Conservation (phyloP, 345 rosid species). For the Carallia brachiata region DNA sequence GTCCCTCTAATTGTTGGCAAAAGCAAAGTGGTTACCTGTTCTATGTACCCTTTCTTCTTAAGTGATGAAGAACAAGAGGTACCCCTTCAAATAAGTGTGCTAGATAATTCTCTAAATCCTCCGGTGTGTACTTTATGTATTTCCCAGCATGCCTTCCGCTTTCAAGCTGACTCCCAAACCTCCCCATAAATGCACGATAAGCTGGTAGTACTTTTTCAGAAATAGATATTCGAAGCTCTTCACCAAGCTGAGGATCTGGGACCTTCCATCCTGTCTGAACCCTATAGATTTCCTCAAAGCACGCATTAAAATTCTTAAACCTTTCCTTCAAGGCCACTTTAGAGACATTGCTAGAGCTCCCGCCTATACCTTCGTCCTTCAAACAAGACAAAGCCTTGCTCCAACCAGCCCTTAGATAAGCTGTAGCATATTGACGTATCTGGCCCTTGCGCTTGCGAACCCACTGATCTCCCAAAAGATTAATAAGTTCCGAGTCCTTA, state of each 20-base stretch:
- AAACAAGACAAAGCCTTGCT: constrained; percentile 67
- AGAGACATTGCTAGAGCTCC: constrained; percentile 64
- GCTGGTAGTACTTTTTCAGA: constrained; percentile 88
- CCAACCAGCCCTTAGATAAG: constrained; percentile 95
- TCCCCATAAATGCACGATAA: constrained; percentile 81
- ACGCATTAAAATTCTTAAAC: constrained; percentile 79
- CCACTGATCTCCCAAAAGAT: constrained; percentile 87
- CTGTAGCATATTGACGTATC: constrained; percentile 78
- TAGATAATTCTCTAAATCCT: constrained; percentile 79
- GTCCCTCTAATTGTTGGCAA: constrained; percentile 26
- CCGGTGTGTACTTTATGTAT: constrained; percentile 90
- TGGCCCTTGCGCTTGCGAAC: constrained; percentile 80
- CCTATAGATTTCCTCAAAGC: constrained; percentile 86
- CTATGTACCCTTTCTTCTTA: constrained; percentile 68
- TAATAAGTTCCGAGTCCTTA: constrained; percentile 84
- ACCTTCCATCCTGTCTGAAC: constrained; percentile 95
- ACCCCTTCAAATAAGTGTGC: constrained; percentile 85
- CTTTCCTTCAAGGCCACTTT: constrained; percentile 78
- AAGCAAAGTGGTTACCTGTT: constrained; percentile 29
- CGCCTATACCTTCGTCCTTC: constrained; percentile 77
- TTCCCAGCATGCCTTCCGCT: constrained; percentile 82
- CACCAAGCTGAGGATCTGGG: constrained; percentile 92
- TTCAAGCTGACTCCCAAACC: constrained; percentile 81
- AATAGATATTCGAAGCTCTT: constrained; percentile 87
- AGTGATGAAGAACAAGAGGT: constrained; percentile 74